A percentile compares a stretch with the other conserved stretches of the same genome.
Evolutionary conservation across 2,329 filamentous ascomycete genomes (phyloP).

Genomic region (Torrubiellomyces zombiae): DNA sequence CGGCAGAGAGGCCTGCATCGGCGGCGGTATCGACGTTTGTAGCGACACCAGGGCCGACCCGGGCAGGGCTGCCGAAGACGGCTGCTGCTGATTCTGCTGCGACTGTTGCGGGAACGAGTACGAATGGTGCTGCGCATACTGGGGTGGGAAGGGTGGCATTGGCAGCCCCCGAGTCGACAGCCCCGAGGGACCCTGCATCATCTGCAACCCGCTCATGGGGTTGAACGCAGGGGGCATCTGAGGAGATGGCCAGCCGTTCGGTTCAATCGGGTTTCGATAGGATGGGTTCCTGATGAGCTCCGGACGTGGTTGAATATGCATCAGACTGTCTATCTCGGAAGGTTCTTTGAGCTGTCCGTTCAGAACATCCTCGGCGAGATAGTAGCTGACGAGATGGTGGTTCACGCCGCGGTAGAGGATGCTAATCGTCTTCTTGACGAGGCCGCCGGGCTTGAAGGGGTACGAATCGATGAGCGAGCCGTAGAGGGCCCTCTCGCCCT

Average conservation of each 20-base stretch:
- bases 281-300: slow-evolving; percentile 29
- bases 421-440: slow-evolving; percentile 89
- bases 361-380: slow-evolving; percentile 65
- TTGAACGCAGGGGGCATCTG: background rate
- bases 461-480: slow-evolving; percentile 85
- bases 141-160: no score
- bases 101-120: no score
- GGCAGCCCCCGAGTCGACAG: no score
- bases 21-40: slow-evolving; percentile 3
- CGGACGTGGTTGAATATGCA: slow-evolving; percentile 30
- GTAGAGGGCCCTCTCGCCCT: slow-evolving; percentile 33
- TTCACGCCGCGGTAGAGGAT: slow-evolving; percentile 56
- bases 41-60: no score
- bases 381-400: slow-evolving; percentile 82
- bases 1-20: slow-evolving; percentile 2
- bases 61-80: no score
- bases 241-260: background rate
- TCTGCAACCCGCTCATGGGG: no score
- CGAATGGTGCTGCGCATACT: no score
- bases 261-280: slow-evolving; percentile 3
- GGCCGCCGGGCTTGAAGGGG: slow-evolving; percentile 62
- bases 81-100: background rate
- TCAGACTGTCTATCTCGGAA: slow-evolving; percentile 8
- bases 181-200: no score
- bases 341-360: slow-evolving; percentile 42